Base-by-base conservation (phyloP, 2,329 filamentous ascomycete species). In the Trichoderma hamatum region DNA sequence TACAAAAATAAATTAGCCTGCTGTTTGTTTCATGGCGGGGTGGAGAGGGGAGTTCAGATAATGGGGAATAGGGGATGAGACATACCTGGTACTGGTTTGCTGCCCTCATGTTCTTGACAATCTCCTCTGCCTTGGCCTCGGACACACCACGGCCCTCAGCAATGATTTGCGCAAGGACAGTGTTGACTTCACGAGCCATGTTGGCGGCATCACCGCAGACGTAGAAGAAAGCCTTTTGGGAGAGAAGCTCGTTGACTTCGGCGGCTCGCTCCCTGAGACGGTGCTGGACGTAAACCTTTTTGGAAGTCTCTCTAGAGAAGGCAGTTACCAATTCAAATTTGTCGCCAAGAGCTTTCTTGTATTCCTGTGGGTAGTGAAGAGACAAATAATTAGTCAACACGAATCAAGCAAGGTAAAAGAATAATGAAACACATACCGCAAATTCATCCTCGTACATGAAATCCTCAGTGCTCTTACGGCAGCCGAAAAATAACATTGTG, bases 201-300 rank as follows among this genome's bases (percentile, higher is more conserved):
- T 97, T 94, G 68, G 96, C 92, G 0, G 96, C 96, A 78, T 99
- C 96, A 82, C 96, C 96, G 76, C 96, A 99, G 69, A 99, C 95
- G 80, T 99, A 99, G 80, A 99, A 94, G 82, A 96, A 97, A 5
- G 93, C 96, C 79, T 94, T 92, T 80, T 94, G 85, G 73, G 91
- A 85, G 11, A 99, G 85, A 1, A 99, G 88, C 72, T 95, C 90
- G 81, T 97, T 95, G 82, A 99, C 86, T 75, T 97, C 89, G 75
- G 92, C 87, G 70, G 92, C 90, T 62, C 90, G 86, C 80, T 98
- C 93, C 82, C 92, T 91, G 70, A 99, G 86, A 71, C 92, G 88
- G 81, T 99, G 94, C 82, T 99, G 96, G 26, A 99, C 96, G 78
- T 99, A 99, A 46, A 99, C 92, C 83, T 99, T 99, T 80, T 96